Evolutionary conservation across 495 filamentous ascomycete genomes (phyloP).

Genomic region (Parmelia sp.): DNA sequence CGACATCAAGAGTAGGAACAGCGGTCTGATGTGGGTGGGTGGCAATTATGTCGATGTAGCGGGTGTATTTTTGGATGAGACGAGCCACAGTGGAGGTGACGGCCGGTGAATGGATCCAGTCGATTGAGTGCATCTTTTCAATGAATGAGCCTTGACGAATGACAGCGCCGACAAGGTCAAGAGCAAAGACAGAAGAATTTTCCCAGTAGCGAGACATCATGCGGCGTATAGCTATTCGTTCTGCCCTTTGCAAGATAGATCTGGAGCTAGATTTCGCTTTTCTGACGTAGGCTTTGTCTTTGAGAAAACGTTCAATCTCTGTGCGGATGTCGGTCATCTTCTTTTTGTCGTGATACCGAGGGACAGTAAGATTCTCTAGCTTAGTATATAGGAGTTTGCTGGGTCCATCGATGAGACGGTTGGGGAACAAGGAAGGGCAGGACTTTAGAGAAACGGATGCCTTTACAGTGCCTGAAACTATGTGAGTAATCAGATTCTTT

Average conservation of each 20-base stretch:
- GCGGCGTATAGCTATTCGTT: conserved; percentile 53
- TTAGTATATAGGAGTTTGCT: not conserved
- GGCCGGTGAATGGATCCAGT: conserved; percentile 68
- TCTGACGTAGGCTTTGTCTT: conserved; percentile 25
- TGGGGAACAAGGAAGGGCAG: not conserved
- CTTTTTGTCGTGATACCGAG: not conserved
- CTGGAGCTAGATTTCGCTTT: conserved; percentile 24
- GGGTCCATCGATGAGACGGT: not conserved
- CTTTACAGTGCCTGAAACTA: not conserved
- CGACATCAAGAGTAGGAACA: conserved; percentile 83
- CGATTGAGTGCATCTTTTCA: conserved; percentile 73
- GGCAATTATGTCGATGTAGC: conserved; percentile 63
- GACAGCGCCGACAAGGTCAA: conserved; percentile 73
- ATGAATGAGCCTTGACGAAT: conserved; percentile 74
- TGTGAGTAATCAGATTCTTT: not conserved
- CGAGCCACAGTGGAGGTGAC: conserved; percentile 58
- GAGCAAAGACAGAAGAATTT: conserved; percentile 61
- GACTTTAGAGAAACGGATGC: not conserved
- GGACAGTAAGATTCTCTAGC: not conserved
- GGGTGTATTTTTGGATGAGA: conserved; percentile 59
- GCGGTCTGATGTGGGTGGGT: conserved; percentile 47
- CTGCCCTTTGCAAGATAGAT: conserved; percentile 21
- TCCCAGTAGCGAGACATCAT: conserved; percentile 81
- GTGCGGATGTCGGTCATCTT: conserved; percentile 33
- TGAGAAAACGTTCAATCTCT: conserved; percentile 38